phyloP scores from a whole-genome alignment of 148 eudicot genomes.

The Vaccinium vitisidaea region DNA sequence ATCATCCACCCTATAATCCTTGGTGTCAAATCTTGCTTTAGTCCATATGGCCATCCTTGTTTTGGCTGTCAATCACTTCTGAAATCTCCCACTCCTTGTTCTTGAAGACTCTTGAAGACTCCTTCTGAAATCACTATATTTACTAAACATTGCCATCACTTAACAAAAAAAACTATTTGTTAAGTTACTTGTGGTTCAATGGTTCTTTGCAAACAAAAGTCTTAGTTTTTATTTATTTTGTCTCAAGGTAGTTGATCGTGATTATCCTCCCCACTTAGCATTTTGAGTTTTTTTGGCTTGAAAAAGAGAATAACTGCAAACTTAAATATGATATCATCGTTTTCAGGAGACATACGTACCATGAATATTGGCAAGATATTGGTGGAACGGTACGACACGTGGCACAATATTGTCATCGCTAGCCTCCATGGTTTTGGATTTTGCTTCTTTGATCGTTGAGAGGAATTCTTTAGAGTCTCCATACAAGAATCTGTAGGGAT shows the following conservation, averaged over 20 bases:
- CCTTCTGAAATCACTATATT: too few species aligned
- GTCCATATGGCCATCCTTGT: too few species aligned
- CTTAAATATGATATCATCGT: background rate
- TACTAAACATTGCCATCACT: too few species aligned
- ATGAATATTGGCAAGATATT: background rate
- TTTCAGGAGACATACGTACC: constrained; percentile 2
- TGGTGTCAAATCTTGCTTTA: too few species aligned
- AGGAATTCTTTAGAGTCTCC: constrained; percentile 33
- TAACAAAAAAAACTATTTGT: too few species aligned
- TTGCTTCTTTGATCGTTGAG: background rate
- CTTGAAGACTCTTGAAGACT: too few species aligned
- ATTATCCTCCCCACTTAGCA: background rate
- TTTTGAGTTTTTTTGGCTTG: too few species aligned
- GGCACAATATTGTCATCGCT: background rate
- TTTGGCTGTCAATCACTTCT: too few species aligned
- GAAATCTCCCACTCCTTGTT: too few species aligned
- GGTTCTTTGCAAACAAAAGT: background rate
- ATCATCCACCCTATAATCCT: too few species aligned
- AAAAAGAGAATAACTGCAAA: background rate
- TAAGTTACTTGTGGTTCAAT: background rate
- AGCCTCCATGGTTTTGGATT: constrained; percentile 10
- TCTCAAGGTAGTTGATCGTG: background rate
- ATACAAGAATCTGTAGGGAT: constrained; percentile 27
- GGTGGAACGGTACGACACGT: background rate
- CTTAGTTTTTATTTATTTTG: background rate